A percentile compares a stretch with the other conserved stretches of the same genome.
These are phyloP conservation scores for Triticum dicoccoides DNA, from an alignment of 176 grass and related monocot species.

Conservation along the genomic window DNA sequence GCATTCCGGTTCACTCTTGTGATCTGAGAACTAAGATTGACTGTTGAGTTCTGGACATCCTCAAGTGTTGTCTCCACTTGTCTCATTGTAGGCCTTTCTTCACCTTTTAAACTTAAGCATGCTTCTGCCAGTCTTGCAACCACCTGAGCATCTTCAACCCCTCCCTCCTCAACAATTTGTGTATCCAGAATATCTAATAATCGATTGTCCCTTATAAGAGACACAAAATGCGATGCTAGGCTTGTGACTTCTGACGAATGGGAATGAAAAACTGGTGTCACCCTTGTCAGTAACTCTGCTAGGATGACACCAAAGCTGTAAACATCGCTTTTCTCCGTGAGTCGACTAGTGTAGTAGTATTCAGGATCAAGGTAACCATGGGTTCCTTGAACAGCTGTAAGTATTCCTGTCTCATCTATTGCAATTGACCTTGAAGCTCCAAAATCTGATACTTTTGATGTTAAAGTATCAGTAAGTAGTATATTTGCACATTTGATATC, in stretches of 20 bases:
- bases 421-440: too few relatives aligned
- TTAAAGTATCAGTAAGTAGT: too few relatives aligned
- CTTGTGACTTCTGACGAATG: background rate
- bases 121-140: background rate
- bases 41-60: background rate
- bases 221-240: constrained; percentile 3
- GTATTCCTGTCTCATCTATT: too few relatives aligned
- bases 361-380: too few relatives aligned
- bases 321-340: background rate
- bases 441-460: too few relatives aligned
- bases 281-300: background rate
- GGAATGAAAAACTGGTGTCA: background rate
- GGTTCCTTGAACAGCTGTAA: too few relatives aligned
- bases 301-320: constrained; percentile 2
- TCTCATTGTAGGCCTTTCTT: background rate
- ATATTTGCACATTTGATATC: too few relatives aligned
- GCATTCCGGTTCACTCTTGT: background rate
- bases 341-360: too few relatives aligned
- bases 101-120: background rate
- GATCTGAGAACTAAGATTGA: background rate
- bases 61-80: background rate
- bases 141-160: background rate
- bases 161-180: background rate
- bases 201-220: background rate
- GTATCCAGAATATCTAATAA: background rate